Conservation (phyloP, 352 stramenopile genomes). For the Globisporangium mamillatum region DNA sequence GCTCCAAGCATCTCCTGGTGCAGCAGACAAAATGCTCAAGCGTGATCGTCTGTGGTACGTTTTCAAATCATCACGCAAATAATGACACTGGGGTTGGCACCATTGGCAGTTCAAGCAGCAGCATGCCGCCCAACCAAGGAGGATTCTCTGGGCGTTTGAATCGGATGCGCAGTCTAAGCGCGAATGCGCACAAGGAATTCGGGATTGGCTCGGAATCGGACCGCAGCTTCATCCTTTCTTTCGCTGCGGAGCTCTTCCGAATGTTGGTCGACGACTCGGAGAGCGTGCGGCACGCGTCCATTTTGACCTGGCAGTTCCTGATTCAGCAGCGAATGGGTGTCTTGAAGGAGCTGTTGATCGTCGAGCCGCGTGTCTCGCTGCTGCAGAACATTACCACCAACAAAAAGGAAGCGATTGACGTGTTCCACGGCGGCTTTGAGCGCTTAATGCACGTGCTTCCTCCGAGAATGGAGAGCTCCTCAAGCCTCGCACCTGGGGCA, state of each 20-base stretch:
- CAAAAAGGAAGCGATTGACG: conserved; percentile 74
- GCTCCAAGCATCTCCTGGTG: conserved; percentile 52
- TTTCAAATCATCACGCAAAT: conserved; percentile 15
- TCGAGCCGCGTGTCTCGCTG: conserved; percentile 60
- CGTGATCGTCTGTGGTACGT: conserved; percentile 44
- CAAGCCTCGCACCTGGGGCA: neutral
- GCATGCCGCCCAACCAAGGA: conserved; percentile 3
- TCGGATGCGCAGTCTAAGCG: conserved; percentile 47
- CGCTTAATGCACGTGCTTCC: conserved; percentile 47
- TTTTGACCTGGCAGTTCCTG: conserved; percentile 68
- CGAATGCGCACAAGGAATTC: conserved; percentile 61
- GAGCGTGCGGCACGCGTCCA: conserved; percentile 39
- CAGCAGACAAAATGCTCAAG: conserved; percentile 66
- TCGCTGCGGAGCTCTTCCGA: conserved; percentile 53
- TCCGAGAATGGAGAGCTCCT: conserved; percentile 4
- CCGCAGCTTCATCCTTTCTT: conserved; percentile 62
- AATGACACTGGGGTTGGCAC: conserved; percentile 3
- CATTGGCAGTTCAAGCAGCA: neutral
- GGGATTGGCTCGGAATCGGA: conserved; percentile 65
- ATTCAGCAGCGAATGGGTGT: conserved; percentile 68
- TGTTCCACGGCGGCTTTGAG: conserved; percentile 77
- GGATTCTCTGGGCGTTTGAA: conserved; percentile 35
- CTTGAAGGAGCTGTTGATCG: conserved; percentile 73
- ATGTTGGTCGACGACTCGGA: conserved; percentile 66
- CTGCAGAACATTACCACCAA: conserved; percentile 66